Evolutionary conservation across 148 eudicot genomes (phyloP).

Genomic region (Suaeda aralocaspica): DNA sequence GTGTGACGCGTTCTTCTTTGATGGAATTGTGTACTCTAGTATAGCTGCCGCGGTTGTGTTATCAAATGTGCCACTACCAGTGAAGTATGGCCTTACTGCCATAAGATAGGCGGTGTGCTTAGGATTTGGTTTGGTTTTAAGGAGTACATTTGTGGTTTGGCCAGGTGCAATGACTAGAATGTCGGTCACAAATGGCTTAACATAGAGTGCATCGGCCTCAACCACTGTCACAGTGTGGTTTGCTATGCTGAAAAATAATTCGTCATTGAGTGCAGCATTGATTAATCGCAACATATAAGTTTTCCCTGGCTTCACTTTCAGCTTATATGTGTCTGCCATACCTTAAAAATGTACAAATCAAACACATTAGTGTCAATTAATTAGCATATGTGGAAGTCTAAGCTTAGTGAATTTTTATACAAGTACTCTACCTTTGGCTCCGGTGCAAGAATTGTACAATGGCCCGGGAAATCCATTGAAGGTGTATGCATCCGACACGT

Average conservation of each 20-base stretch:
- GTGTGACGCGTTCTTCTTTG: conserved; percentile 14
- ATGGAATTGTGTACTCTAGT: conserved; percentile 41
- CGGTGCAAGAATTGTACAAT: conserved; percentile 50
- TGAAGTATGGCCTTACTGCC: conserved; percentile 60
- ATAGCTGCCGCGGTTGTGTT: conserved; percentile 55
- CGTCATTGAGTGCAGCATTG: conserved; percentile 79
- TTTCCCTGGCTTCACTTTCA: conserved; percentile 62
- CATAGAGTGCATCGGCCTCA: conserved; percentile 58
- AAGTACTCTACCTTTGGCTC: conserved; percentile 26
- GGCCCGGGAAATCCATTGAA: conserved; percentile 66
- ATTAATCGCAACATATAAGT: conserved; percentile 59
- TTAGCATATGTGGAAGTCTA: too few relatives aligned
- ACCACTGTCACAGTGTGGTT: conserved; percentile 62
- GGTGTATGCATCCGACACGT: conserved; percentile 59
- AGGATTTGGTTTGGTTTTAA: conserved; percentile 40
- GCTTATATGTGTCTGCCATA: conserved; percentile 46
- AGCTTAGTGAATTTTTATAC: too few relatives aligned
- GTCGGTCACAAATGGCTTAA: conserved; percentile 56
- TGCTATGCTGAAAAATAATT: conserved; percentile 61
- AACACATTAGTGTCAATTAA: too few relatives aligned
- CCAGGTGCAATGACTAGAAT: conserved; percentile 50
- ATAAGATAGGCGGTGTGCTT: conserved; percentile 41
- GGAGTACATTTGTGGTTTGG: conserved; percentile 67
- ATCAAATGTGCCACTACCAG: conserved; percentile 61
- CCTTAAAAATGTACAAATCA: conserved; percentile 10